Conservation (phyloP, 2,329 filamentous ascomycete genomes). For the Ceratocystiopsis minuta region DNA sequence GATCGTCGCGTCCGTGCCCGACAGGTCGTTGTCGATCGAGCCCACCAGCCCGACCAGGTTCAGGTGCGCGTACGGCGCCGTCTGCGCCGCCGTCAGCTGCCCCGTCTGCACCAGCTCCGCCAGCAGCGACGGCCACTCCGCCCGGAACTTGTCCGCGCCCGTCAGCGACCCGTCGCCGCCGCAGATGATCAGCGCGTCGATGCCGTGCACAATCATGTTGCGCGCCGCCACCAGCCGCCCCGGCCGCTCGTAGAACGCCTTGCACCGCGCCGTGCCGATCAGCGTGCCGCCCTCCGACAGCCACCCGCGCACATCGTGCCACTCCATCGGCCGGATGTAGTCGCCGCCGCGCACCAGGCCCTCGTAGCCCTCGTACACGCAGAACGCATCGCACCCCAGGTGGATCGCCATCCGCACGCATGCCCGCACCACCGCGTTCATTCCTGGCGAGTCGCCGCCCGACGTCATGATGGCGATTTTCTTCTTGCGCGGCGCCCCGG, state of each 20-base stretch:
- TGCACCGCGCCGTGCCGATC: constrained; percentile 87
- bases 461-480: constrained; percentile 86
- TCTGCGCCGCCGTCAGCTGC: constrained; percentile 51
- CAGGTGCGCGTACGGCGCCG: constrained; percentile 62
- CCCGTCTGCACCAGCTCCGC: constrained; percentile 63
- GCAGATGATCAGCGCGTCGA: constrained; percentile 91
- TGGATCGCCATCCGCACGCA: constrained; percentile 85
- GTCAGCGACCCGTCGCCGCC: constrained; percentile 94
- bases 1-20: constrained; percentile 91
- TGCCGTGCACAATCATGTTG: constrained; percentile 84
- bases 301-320: constrained; percentile 90
- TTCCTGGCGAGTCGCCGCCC: constrained; percentile 83
- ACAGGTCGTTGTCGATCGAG: constrained; percentile 96
- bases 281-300: constrained; percentile 86
- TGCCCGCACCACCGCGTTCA: constrained; percentile 81
- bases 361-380: constrained; percentile 87
- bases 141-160: constrained; percentile 81
- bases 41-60: constrained; percentile 95
- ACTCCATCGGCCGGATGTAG: constrained; percentile 73
- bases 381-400: constrained; percentile 61
- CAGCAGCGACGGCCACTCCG: constrained; percentile 79
- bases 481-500: constrained; percentile 32
- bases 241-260: constrained; percentile 74
- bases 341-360: constrained; percentile 78
- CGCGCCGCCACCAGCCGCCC: constrained; percentile 75